phyloP scores from a whole-genome alignment of 148 eudicot genomes.

The Silene latifolia region DNA sequence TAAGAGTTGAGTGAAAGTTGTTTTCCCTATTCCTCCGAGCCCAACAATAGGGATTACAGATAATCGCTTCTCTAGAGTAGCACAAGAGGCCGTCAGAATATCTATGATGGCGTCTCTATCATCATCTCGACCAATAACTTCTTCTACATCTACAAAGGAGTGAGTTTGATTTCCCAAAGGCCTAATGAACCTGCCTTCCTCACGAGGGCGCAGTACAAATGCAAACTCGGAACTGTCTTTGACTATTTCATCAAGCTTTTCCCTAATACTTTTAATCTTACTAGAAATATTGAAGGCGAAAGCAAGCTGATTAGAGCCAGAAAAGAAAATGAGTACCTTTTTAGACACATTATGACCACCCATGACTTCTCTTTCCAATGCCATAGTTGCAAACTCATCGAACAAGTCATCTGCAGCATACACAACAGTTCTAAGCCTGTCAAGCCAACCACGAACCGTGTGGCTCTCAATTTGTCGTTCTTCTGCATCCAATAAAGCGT shows the following conservation, averaged over 20 bases:
- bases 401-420: constrained; percentile 25
- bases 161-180: constrained; percentile 5
- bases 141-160: constrained; percentile 7
- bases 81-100: neutral
- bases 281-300: constrained; percentile 5
- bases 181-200: neutral
- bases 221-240: constrained; percentile 9
- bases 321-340: constrained; percentile 21
- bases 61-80: neutral
- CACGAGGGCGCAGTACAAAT: constrained; percentile 11
- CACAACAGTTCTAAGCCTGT: constrained; percentile 19
- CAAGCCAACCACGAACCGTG: constrained; percentile 22
- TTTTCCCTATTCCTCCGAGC: too few relatives aligned
- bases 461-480: constrained; percentile 19
- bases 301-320: neutral
- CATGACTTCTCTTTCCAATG: constrained; percentile 8
- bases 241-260: constrained; percentile 7
- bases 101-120: constrained; percentile 23
- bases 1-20: too few relatives aligned
- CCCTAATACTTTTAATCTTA: neutral
- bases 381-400: constrained; percentile 22
- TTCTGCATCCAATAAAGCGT: constrained; percentile 32
- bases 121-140: constrained; percentile 27
- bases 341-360: too few relatives aligned
- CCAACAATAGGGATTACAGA: constrained; percentile 28